These are phyloP conservation scores for Larix kaempferi DNA, from an alignment of 75 land plant species.

Conservation along the genomic window DNA sequence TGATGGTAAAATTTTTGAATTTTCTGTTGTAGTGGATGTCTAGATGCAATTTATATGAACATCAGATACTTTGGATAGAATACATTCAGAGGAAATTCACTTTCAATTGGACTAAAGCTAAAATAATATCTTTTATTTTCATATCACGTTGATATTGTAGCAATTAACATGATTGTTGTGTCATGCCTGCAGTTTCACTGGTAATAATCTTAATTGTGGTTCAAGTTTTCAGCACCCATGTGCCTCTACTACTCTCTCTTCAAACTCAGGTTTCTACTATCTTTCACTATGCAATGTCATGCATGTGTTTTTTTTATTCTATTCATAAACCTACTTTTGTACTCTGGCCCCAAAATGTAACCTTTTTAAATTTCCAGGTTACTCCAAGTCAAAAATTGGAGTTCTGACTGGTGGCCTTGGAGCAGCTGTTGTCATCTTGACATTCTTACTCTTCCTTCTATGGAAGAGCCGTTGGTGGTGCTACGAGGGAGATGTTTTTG, in stretches of 20 bases:
- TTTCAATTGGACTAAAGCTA: too few species aligned
- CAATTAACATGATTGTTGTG: neutral
- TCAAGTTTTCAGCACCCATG: constrained; percentile 18
- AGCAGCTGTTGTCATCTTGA: constrained; percentile 22
- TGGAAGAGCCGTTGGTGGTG: constrained; percentile 33
- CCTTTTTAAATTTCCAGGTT: constrained; percentile 3
- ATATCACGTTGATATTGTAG: neutral
- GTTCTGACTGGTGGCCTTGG: constrained; percentile 37
- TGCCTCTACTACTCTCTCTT: constrained; percentile 5
- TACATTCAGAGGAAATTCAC: too few species aligned
- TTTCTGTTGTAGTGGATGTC: too few species aligned
- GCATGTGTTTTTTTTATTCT: neutral
- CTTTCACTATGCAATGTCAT: neutral
- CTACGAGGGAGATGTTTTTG: constrained; percentile 56
- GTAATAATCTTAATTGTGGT: constrained; percentile 49
- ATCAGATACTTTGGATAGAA: too few species aligned
- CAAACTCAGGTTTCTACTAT: neutral
- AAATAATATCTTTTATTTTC: too few species aligned
- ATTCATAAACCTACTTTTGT: neutral
- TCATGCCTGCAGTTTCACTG: constrained; percentile 38
- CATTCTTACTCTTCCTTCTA: constrained; percentile 20
- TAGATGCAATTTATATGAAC: too few species aligned
- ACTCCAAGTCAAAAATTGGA: constrained; percentile 26
- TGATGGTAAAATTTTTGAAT: too few species aligned
- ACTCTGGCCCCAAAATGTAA: neutral